A percentile compares a stretch with the other conserved stretches of the same genome.
Conservation (phyloP, 108 stramenopile genomes). For the Epithemia pelagica region DNA sequence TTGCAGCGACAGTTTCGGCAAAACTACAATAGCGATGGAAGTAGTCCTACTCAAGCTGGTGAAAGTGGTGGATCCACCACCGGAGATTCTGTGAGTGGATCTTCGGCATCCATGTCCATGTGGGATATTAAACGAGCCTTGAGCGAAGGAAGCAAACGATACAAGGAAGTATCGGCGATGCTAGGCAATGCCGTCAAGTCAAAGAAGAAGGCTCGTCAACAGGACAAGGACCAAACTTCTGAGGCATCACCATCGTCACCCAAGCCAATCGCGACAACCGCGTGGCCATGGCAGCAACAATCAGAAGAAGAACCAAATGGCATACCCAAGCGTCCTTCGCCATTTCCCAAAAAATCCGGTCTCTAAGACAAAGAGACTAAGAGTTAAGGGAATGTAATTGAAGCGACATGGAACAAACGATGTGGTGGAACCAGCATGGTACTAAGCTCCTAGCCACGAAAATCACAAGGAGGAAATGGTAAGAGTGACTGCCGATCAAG, state of each 20-base stretch:
- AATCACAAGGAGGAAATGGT: too few species aligned
- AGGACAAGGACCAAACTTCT: neutral
- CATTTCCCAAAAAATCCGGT: neutral
- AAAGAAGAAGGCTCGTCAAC: neutral
- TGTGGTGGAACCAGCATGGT: too few species aligned
- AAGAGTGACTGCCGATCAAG: too few species aligned
- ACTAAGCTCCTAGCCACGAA: too few species aligned
- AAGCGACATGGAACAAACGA: too few species aligned
- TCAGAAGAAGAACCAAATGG: neutral
- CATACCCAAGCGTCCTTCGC: neutral
- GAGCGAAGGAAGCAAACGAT: conserved; percentile 5
- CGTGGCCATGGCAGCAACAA: neutral
- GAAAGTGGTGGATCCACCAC: too few species aligned
- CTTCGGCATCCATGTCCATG: neutral
- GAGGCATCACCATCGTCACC: neutral
- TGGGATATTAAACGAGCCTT: conserved; percentile 10
- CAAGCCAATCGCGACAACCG: neutral
- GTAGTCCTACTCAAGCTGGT: too few species aligned
- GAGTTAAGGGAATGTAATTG: too few species aligned
- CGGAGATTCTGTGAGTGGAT: too few species aligned
- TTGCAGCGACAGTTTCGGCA: conserved; percentile 3
- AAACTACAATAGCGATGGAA: too few species aligned
- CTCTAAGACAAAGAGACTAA: too few species aligned
- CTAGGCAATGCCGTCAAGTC: neutral
- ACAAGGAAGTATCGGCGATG: conserved; percentile 10